Evolutionary conservation across 495 filamentous ascomycete genomes (phyloP).

Genomic region (Pyrenula aspistea): DNA sequence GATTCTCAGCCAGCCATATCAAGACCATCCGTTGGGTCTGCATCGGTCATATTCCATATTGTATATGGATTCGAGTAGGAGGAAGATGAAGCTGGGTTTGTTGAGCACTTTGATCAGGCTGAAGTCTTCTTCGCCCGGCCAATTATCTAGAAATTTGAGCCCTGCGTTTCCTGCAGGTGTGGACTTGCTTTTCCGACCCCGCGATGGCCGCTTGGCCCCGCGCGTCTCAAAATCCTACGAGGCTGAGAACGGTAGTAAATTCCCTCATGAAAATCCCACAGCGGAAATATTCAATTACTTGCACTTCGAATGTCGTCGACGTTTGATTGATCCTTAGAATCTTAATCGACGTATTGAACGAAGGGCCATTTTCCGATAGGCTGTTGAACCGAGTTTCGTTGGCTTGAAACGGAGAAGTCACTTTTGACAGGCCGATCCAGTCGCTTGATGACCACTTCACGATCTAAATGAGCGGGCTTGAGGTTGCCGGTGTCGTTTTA

Average conservation of each 20-base stretch:
- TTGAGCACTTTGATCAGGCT: neutral
- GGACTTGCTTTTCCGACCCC: neutral
- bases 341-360: too few relatives aligned
- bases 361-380: too few relatives aligned
- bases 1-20: neutral
- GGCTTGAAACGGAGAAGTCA: too few relatives aligned
- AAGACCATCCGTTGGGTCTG: neutral
- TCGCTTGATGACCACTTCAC: too few relatives aligned
- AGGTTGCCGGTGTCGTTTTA: conserved; percentile 26
- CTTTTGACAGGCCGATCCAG: too few relatives aligned
- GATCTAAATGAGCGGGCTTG: conserved; percentile 24
- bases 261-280: too few relatives aligned
- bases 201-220: neutral
- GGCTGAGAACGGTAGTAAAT: neutral
- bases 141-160: neutral
- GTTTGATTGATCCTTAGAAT: too few relatives aligned
- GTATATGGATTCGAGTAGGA: neutral
- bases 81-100: neutral
- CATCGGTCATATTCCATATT: neutral
- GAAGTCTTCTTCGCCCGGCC: neutral
- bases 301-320: too few relatives aligned
- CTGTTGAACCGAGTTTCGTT: too few relatives aligned
- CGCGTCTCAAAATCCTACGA: neutral
- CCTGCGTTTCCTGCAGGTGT: neutral
- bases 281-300: too few relatives aligned